A percentile compares a stretch with the other conserved stretches of the same genome.
Evolutionary conservation across 108 stramenopile genomes (phyloP).

Genomic region (Cyclotella choctawhatcheeana): DNA sequence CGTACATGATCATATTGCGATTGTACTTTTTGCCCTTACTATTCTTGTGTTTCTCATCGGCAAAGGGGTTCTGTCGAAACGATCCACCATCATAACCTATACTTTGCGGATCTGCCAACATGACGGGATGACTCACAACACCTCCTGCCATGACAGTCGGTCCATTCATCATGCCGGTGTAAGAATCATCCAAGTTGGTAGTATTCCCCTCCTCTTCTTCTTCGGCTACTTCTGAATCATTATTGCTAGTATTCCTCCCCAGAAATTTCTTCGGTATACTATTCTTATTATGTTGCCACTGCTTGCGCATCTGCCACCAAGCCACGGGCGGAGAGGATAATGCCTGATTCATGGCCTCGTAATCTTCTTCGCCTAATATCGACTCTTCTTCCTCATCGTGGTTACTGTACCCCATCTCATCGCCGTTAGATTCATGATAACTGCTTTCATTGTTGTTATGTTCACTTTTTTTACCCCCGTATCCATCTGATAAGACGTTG

Average conservation of each 20-base stretch:
- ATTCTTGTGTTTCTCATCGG: constrained; percentile 2
- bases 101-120: constrained; percentile 34
- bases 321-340: constrained; percentile 28
- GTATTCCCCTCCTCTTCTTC: constrained; percentile 13
- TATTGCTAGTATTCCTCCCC: no score
- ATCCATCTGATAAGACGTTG: neutral
- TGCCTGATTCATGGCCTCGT: constrained; percentile 39
- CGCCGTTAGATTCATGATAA: neutral
- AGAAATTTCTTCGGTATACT: constrained; percentile 1
- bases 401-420: neutral
- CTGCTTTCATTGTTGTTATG: neutral
- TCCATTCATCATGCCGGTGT: neutral
- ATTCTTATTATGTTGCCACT: constrained; percentile 38
- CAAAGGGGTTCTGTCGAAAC: constrained; percentile 8
- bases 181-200: neutral
- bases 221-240: no score
- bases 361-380: constrained; percentile 3
- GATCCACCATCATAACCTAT: constrained; percentile 34
- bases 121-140: constrained; percentile 34
- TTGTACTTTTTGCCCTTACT: constrained; percentile 5
- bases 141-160: neutral
- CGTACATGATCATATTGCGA: constrained; percentile 25
- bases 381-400: neutral
- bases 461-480: no score
- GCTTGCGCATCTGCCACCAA: constrained; percentile 46